Evolutionary conservation across 2,329 filamentous ascomycete species (phyloP).

Genomic region (Rhytidhysteron rufulum): DNA sequence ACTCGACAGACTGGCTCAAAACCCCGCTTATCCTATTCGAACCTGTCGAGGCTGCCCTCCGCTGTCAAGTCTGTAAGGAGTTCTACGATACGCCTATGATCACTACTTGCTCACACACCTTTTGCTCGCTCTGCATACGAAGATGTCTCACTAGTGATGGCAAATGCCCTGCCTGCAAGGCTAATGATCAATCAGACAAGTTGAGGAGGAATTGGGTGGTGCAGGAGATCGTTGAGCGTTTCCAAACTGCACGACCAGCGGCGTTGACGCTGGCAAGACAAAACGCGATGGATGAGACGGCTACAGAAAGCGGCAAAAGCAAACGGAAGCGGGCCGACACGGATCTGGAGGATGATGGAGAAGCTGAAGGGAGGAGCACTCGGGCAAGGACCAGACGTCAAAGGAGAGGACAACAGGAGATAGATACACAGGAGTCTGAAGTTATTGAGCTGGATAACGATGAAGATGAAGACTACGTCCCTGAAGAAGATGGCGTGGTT

Average conservation of each 20-base stretch:
- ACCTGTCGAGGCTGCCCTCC: slow-evolving; percentile 75
- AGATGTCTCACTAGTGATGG: slow-evolving; percentile 77
- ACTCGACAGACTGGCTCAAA: slow-evolving; percentile 80
- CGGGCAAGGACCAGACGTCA: slow-evolving; percentile 35
- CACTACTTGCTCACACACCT: slow-evolving; percentile 91
- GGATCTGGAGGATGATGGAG: slow-evolving; percentile 45
- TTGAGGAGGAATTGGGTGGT: slow-evolving; percentile 80
- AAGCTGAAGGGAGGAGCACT: slow-evolving; percentile 27
- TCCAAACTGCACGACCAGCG: slow-evolving; percentile 60
- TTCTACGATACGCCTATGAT: slow-evolving; percentile 94
- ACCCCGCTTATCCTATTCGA: slow-evolving; percentile 66
- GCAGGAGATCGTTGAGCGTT: slow-evolving; percentile 79
- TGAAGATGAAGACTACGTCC: slow-evolving; percentile 34
- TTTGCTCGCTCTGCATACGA: slow-evolving; percentile 94
- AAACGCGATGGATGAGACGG: slow-evolving; percentile 16
- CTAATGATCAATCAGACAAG: slow-evolving; percentile 76
- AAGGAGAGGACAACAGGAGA: slow-evolving; percentile 27
- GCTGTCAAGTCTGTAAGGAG: slow-evolving; percentile 97
- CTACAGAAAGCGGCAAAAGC: slow-evolving; percentile 15
- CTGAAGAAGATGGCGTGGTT: slow-evolving; percentile 68
- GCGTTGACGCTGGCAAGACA: slow-evolving; percentile 62
- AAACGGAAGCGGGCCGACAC: slow-evolving; percentile 52
- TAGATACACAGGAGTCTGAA: slow-evolving; percentile 19
- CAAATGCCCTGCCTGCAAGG: slow-evolving; percentile 81
- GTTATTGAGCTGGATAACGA: slow-evolving; percentile 36